Percentiles rank a stretch among this genome's conserved stretches.
Conservation (phyloP, 116 monocot genomes). For the Zostera marina region DNA sequence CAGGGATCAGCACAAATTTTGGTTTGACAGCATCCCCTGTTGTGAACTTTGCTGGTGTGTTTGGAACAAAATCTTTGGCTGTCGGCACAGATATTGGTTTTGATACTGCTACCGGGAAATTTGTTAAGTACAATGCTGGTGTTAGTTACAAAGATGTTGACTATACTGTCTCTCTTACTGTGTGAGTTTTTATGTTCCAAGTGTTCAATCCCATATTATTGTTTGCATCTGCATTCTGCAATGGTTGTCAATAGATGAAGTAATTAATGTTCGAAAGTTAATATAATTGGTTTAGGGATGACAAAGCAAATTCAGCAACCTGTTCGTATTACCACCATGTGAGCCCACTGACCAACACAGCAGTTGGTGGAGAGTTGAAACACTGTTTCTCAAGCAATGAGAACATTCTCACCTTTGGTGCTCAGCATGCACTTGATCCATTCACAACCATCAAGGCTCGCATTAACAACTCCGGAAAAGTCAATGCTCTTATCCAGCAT, state of each 20-base stretch:
- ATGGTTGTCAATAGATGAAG: background rate
- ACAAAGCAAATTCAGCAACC: constrained; percentile 16
- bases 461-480: constrained; percentile 71
- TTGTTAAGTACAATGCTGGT: constrained; percentile 57
- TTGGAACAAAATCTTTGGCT: constrained; percentile 39
- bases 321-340: constrained; percentile 52
- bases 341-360: constrained; percentile 32
- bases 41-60: constrained; percentile 44
- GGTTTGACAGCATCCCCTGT: constrained; percentile 66
- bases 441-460: constrained; percentile 66
- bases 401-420: constrained; percentile 63
- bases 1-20: constrained; percentile 48
- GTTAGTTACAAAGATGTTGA: constrained; percentile 32
- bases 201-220: background rate
- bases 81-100: constrained; percentile 52
- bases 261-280: background rate
- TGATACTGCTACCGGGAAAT: constrained; percentile 22
- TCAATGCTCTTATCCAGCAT: constrained; percentile 72
- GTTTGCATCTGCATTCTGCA: background rate
- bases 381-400: constrained; percentile 67
- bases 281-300: constrained; percentile 18
- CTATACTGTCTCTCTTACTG: constrained; percentile 30
- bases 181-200: constrained; percentile 24
- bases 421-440: constrained; percentile 63
- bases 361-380: constrained; percentile 60